phyloP scores from a whole-genome alignment of 176 grass and related monocot genomes.

The Musa itinerans region DNA sequence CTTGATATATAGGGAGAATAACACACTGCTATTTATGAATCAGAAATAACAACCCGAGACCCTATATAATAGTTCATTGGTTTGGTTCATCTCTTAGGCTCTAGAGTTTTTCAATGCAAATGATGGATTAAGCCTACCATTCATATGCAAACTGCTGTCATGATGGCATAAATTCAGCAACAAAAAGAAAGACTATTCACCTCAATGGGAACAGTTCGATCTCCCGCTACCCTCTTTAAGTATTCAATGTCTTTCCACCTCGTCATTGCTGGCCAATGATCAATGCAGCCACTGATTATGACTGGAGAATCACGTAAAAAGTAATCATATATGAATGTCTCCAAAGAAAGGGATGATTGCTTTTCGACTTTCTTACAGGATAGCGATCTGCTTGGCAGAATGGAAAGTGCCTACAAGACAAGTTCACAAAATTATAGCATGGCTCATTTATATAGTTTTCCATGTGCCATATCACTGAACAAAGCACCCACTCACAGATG shows the following conservation, averaged over 20 bases:
- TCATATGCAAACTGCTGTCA: background rate
- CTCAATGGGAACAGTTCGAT: constrained; percentile 86
- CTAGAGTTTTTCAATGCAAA: background rate
- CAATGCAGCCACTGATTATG: constrained; percentile 85
- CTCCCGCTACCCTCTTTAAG: constrained; percentile 67
- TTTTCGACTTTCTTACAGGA: constrained; percentile 74
- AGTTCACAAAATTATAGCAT: background rate
- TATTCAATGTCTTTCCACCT: constrained; percentile 94
- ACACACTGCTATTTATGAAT: too few relatives aligned
- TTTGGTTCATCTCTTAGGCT: background rate
- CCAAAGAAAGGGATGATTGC: constrained; percentile 69
- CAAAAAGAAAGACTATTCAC: constrained; percentile 28
- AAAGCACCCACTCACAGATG: too few relatives aligned
- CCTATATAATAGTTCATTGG: background rate
- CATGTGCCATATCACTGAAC: too few relatives aligned
- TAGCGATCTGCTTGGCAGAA: constrained; percentile 67
- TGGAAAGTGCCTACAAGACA: constrained; percentile 44
- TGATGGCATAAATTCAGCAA: constrained; percentile 12
- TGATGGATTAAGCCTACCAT: background rate
- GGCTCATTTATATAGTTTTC: too few relatives aligned
- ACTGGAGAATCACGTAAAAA: constrained; percentile 77
- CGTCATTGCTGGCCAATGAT: constrained; percentile 76
- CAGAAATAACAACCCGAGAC: too few relatives aligned
- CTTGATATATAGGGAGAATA: too few relatives aligned
- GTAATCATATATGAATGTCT: constrained; percentile 79